These are phyloP conservation scores for Blastocrithidia nonstop DNA, from an alignment of 208 protist genomes.

Conservation along the genomic window DNA sequence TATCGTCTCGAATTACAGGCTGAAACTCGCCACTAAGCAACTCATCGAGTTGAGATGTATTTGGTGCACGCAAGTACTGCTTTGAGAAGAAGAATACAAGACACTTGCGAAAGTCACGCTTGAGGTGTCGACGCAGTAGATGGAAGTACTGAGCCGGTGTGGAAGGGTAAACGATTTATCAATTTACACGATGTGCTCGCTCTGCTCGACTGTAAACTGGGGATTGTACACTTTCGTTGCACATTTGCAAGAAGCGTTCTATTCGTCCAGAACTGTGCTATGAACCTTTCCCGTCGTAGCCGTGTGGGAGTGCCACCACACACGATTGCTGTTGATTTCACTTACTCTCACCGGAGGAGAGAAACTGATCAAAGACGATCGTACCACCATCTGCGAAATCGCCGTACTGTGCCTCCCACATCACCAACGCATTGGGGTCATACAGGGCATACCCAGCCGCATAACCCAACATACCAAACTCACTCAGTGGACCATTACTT, in stretches of 20 bases:
- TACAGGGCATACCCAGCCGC: conserved; percentile 91
- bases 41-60: conserved; percentile 60
- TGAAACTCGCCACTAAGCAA: conserved; percentile 43
- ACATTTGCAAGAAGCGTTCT: conserved; percentile 96
- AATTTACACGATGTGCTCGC: conserved; percentile 74
- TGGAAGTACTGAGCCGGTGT: conserved; percentile 99
- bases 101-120: conserved; percentile 97
- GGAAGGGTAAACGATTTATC: conserved; percentile 84
- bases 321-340: conserved; percentile 94
- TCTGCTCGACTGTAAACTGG: conserved; percentile 51
- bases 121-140: conserved; percentile 93
- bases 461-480: conserved; percentile 96
- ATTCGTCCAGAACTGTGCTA: conserved; percentile 96
- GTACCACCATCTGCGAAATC: conserved; percentile 97
- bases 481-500: conserved; percentile 90
- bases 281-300: conserved; percentile 94
- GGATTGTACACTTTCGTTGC: conserved; percentile 85
- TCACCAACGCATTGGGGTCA: conserved; percentile 89
- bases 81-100: conserved; percentile 92
- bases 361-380: conserved; percentile 97
- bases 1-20: conserved; percentile 62
- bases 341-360: conserved; percentile 92
- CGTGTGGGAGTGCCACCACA: conserved; percentile 96
- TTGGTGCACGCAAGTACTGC: conserved; percentile 76
- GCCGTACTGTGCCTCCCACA: conserved; percentile 99